phyloP scores from a whole-genome alignment of 2,329 filamentous ascomycete species.

The Aspergillus fumigatiaffinis region DNA sequence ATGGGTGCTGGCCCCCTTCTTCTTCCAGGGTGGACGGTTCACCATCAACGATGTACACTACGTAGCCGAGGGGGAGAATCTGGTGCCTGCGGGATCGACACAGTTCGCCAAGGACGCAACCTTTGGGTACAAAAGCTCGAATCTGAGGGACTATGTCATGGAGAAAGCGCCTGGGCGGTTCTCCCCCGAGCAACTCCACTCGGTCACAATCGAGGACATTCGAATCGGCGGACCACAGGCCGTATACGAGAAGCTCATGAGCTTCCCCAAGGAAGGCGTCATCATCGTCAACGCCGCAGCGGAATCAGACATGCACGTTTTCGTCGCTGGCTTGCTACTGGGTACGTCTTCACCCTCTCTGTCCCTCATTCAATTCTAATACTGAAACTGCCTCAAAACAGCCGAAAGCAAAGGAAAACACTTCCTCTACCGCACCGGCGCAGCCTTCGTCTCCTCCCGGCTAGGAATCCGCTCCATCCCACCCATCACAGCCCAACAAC shows the following conservation, averaged over 20 bases:
- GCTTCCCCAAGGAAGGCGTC: constrained; percentile 37
- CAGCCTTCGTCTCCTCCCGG: constrained; percentile 48
- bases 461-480: constrained; percentile 52
- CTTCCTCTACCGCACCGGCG: constrained; percentile 46
- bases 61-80: constrained; percentile 48
- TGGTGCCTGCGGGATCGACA: constrained; percentile 52
- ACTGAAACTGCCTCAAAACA: too few relatives aligned
- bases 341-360: constrained; percentile 17
- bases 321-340: constrained; percentile 48
- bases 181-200: constrained; percentile 35
- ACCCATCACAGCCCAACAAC: constrained; percentile 46
- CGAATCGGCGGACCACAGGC: constrained; percentile 42
- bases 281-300: constrained; percentile 52
- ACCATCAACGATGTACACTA: constrained; percentile 59
- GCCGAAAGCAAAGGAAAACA: constrained; percentile 38
- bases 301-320: constrained; percentile 54
- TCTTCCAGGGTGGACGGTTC: constrained; percentile 55
- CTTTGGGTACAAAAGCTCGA: constrained; percentile 55
- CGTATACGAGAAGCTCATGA: constrained; percentile 41
- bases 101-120: constrained; percentile 57
- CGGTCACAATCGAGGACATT: constrained; percentile 48
- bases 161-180: constrained; percentile 51
- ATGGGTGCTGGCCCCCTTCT: constrained; percentile 57
- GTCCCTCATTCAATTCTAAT: too few relatives aligned
- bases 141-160: constrained; percentile 50